phyloP scores from a whole-genome alignment of 1,284 basidiomycete genomes.

The Megacollybia platyphylla region DNA sequence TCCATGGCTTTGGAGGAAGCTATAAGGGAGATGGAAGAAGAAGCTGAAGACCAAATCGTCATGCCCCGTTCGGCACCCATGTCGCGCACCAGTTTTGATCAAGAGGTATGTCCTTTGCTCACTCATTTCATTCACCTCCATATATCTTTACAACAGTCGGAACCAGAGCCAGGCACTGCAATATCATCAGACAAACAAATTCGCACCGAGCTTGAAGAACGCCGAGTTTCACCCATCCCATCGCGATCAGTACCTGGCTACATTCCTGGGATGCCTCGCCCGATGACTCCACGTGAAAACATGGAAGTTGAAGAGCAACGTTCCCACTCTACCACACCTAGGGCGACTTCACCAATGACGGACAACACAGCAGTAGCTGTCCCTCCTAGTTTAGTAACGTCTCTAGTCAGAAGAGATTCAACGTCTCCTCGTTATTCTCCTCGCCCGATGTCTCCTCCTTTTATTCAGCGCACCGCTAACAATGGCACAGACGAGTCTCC shows the following conservation, averaged over 20 bases:
- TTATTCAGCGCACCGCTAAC: slow-evolving; percentile 45
- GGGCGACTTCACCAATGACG: slow-evolving; percentile 50
- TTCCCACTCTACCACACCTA: slow-evolving; percentile 67
- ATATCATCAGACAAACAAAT: slow-evolving; percentile 48
- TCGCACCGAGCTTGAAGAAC: slow-evolving; percentile 28
- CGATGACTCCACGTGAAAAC: slow-evolving; percentile 66
- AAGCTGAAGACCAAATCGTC: slow-evolving; percentile 57
- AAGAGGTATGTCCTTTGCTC: slow-evolving; percentile 5
- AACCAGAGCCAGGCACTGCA: slow-evolving; percentile 45
- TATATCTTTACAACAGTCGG: neutral
- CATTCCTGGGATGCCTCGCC: slow-evolving; percentile 75
- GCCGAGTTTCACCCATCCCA: slow-evolving; percentile 45
- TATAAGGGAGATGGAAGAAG: slow-evolving; percentile 60
- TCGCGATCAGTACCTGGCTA: slow-evolving; percentile 66
- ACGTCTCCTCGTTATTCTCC: slow-evolving; percentile 32
- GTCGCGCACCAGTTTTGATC: slow-evolving; percentile 21
- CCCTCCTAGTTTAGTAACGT: neutral
- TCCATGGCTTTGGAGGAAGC: slow-evolving; percentile 62
- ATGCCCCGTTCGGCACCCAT: slow-evolving; percentile 51
- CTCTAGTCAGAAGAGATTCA: slow-evolving; percentile 30
- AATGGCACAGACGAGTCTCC: slow-evolving; percentile 38
- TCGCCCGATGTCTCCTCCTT: slow-evolving; percentile 32
- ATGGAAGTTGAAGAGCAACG: slow-evolving; percentile 58
- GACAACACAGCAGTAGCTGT: neutral
- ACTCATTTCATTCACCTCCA: neutral